These are phyloP conservation scores for Brassica balearica DNA, from an alignment of 441 rosid genomes.

Conservation along the genomic window DNA sequence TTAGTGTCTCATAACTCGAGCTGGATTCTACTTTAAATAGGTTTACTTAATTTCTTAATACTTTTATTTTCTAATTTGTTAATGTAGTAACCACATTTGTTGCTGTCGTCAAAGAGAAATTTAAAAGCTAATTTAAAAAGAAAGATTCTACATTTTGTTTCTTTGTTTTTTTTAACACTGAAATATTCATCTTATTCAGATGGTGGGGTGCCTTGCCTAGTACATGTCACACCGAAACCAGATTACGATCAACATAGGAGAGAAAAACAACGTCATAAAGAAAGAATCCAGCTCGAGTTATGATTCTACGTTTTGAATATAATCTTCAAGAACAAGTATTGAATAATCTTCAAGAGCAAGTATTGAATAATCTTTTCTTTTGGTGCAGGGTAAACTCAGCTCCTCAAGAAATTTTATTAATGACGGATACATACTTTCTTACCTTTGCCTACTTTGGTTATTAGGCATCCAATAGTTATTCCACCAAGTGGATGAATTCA, in stretches of 20 bases:
- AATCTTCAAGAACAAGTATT: too few species aligned
- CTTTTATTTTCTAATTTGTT: not conserved
- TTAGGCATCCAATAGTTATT: slow-evolving; percentile 82
- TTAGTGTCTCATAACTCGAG: not conserved
- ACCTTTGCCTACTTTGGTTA: slow-evolving; percentile 64
- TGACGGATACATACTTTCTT: not conserved
- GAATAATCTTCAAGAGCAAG: too few species aligned
- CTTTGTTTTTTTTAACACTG: not conserved
- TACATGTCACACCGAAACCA: too few species aligned
- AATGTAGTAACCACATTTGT: not conserved
- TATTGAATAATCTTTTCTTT: too few species aligned
- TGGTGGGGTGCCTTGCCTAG: too few species aligned
- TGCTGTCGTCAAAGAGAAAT: not conserved
- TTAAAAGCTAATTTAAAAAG: not conserved
- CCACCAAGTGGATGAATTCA: slow-evolving; percentile 90
- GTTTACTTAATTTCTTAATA: not conserved
- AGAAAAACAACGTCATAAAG: too few species aligned
- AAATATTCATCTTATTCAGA: too few species aligned
- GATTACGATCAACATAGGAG: too few species aligned
- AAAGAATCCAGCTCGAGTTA: too few species aligned
- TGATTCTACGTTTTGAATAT: too few species aligned
- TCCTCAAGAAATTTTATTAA: too few species aligned
- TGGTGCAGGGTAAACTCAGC: too few species aligned
- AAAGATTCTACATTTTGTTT: not conserved
- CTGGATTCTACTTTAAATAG: not conserved